phyloP scores from a whole-genome alignment of 2,329 filamentous ascomycete species.

The Fusarium sororula region DNA sequence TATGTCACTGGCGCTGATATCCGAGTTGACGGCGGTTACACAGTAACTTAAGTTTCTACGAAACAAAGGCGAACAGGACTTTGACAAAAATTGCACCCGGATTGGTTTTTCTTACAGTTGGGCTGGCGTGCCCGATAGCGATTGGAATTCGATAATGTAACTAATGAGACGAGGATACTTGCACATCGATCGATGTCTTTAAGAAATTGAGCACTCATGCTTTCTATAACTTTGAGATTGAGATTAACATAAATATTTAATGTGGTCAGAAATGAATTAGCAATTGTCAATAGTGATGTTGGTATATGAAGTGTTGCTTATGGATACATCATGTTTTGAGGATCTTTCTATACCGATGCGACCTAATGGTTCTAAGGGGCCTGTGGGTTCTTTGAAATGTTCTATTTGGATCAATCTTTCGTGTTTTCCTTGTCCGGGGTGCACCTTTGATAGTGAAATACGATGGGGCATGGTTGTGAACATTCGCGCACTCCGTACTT shows the following conservation, averaged over 20 bases:
- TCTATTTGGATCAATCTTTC: background rate
- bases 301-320: background rate
- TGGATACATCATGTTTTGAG: background rate
- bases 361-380: background rate
- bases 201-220: background rate
- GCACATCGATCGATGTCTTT: background rate
- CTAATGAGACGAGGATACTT: constrained; percentile 15
- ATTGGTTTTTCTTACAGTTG: constrained; percentile 1
- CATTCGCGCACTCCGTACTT: background rate
- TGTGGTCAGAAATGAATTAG: background rate
- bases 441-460: background rate
- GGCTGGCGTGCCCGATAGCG: constrained; percentile 23
- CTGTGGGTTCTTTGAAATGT: background rate
- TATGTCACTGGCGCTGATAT: constrained; percentile 81
- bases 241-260: background rate
- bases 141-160: constrained; percentile 29
- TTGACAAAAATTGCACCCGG: background rate
- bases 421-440: background rate
- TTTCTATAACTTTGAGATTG: background rate
- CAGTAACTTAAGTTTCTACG: constrained; percentile 66
- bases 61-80: background rate
- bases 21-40: constrained; percentile 88
- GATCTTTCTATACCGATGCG: background rate
- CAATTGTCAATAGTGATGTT: background rate
- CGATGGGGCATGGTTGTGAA: background rate